These are phyloP conservation scores for Stropharia rugosoannulata DNA, from an alignment of 768 basidiomycete species.

Conservation along the genomic window DNA sequence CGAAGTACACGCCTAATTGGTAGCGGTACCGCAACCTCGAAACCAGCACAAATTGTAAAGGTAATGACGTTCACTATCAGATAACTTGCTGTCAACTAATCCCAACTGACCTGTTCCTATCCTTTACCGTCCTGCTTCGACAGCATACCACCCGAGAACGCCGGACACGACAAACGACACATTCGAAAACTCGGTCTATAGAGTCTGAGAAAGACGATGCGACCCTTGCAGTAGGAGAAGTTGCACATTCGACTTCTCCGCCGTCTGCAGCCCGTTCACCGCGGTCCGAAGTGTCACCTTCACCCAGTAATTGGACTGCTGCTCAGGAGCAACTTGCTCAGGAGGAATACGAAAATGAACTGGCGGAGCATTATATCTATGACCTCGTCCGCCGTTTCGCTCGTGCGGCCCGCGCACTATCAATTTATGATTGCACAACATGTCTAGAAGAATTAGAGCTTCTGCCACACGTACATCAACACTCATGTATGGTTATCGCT, in stretches of 20 bases:
- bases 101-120: slow-evolving; percentile 3
- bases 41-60: slow-evolving; percentile 52
- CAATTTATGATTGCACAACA: slow-evolving; percentile 71
- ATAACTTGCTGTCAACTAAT: slow-evolving; percentile 2
- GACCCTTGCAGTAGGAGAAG: slow-evolving; percentile 41
- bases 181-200: slow-evolving; percentile 56
- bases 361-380: slow-evolving; percentile 84
- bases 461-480: slow-evolving; percentile 72
- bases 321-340: slow-evolving; percentile 71
- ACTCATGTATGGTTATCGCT: slow-evolving; percentile 74
- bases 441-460: slow-evolving; percentile 77
- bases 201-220: slow-evolving; percentile 79
- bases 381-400: slow-evolving; percentile 82
- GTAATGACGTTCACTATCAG: slow-evolving; percentile 31
- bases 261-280: slow-evolving; percentile 60
- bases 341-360: slow-evolving; percentile 66
- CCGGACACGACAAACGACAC: slow-evolving; percentile 48
- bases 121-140: not conserved
- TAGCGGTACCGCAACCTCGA: slow-evolving; percentile 47
- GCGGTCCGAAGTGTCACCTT: slow-evolving; percentile 61
- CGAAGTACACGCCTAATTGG: slow-evolving; percentile 74
- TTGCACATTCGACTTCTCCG: slow-evolving; percentile 60
- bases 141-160: slow-evolving; percentile 46
- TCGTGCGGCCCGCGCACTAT: slow-evolving; percentile 70
- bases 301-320: slow-evolving; percentile 61